phyloP scores from a whole-genome alignment of 108 stramenopile genomes.

The Ochromonas danica region DNA sequence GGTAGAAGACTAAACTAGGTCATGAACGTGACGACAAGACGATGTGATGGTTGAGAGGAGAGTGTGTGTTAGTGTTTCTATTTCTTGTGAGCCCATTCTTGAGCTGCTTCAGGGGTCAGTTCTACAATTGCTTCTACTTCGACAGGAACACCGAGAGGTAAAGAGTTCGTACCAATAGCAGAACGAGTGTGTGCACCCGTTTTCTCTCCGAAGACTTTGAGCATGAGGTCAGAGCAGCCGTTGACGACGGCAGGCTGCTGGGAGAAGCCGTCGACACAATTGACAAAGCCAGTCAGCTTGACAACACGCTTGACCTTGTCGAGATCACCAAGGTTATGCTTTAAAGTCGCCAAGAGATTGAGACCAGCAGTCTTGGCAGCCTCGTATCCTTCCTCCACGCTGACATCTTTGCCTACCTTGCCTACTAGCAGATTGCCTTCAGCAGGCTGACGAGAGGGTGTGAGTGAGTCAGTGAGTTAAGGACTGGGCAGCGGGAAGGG shows the following conservation, averaged over 20 bases:
- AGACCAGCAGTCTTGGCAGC: constrained; percentile 77
- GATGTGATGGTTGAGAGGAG: too few species aligned
- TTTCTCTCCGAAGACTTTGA: constrained; percentile 63
- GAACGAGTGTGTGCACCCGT: constrained; percentile 60
- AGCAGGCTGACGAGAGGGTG: constrained; percentile 54
- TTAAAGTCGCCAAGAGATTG: constrained; percentile 57
- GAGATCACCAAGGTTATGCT: constrained; percentile 52
- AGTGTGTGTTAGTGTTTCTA: too few species aligned
- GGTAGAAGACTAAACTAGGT: too few species aligned
- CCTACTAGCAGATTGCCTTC: constrained; percentile 73
- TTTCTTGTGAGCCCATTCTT: too few species aligned
- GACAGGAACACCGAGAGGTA: constrained; percentile 64
- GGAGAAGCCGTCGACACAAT: constrained; percentile 63
- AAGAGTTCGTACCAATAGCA: constrained; percentile 68
- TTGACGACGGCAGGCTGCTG: constrained; percentile 69
- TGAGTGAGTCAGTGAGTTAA: too few species aligned
- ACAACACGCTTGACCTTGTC: constrained; percentile 56
- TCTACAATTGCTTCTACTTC: constrained; percentile 70
- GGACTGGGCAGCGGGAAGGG: too few species aligned
- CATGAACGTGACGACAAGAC: too few species aligned
- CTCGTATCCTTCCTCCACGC: constrained; percentile 74
- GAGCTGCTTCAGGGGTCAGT: too few species aligned
- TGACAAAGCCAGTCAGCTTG: constrained; percentile 69
- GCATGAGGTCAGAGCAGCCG: constrained; percentile 65
- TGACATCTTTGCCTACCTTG: constrained; percentile 66